Evolutionary conservation across 176 grass and related monocot species (phyloP), one percentile per base, ranked within the genome.

Genomic region (Cenchrus fungigraminus): DNA sequence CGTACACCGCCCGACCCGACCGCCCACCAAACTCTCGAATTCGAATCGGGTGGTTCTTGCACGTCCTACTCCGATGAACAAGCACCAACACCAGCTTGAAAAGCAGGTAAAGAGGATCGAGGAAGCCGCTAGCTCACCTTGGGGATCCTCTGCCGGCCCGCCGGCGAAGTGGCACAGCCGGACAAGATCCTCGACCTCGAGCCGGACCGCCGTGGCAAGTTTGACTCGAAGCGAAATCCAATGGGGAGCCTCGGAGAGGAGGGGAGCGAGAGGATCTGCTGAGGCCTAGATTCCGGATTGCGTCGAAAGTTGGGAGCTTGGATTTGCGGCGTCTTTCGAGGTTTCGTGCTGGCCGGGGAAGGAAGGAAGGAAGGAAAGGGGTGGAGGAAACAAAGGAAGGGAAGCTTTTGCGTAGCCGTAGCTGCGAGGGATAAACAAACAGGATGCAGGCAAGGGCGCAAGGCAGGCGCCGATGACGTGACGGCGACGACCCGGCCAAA

Each of bases 121-220:
- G 6, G 62, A 62, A 46, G 50, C 13, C 7, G 51, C 62, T 46
- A 65, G 46, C 68, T 86, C 45, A 86, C 85, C 84, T 55, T 62
- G 68, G 22, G 62, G 51, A 71, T 45, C 20, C 51, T 11, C 11
- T 11, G 46, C 8, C 22, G 70, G 4, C 70, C 71, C 6, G 47
- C 28, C 71, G 71, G 4, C 1, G 70, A 29, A 73, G 70, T 29
- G 46, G 70, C 3, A n/a, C 47, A 32, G 49, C 29, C 31, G 63
- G 62, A 42, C 31, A 11, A 79, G 45, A 51, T 66, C 63, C 76
- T 65, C 46, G 47, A 67, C 63, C 76, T 65, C 46, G 47, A 67
- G 47, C 10, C 16, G 28, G 20, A 29, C 22, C 71, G 47, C 47
- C 14, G 70, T 46, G 70, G 2, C 3, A 46, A 15, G 40, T 46